Evolutionary conservation across 2,329 filamentous ascomycete genomes (phyloP), one percentile per base, ranked within the genome.

Genomic region (Cadophora sp.): DNA sequence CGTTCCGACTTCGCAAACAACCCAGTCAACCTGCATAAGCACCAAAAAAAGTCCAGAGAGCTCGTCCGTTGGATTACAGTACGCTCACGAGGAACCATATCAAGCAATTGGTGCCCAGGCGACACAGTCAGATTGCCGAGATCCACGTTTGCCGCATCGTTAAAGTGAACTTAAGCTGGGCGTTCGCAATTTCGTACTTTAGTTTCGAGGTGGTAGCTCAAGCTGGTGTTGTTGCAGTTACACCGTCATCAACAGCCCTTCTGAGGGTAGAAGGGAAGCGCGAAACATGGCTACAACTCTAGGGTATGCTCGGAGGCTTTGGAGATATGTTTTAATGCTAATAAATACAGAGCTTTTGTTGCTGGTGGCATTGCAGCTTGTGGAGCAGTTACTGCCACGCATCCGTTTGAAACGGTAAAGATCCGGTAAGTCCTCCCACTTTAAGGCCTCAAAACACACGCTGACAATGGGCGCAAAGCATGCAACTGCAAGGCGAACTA

Each of bases 331-430:
- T 45, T 62, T 24, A 22, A 7, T 67, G 67, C 67, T 73, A 73
- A 72, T 73, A 66, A 62, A 22, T 24, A 51, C 53, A 78, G 94
- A 73, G 93, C 94, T 69, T 99, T 99, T 84, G 89, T 98, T 76
- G 95, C 96, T 66, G 96, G 96, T 78, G 96, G 96, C 78, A 92
- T 99, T 77, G 96, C 96, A 78, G 96, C 96, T 72, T 98, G 95
- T 82, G 96, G 96, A 77, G 96, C 96, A 72, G 96, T 99, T 66
- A 98, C 95, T 48, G 94, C 96, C 72, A 98, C 96, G 60, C 96
- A 99, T 81, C 94, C 94, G 66, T 98, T 98, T 82, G 96, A 99
- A 82, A 98, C 95, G 14, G 94, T 99, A 79, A 99, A 99, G 87
- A 98, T 98, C 78, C 92, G 94, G 91, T 94, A 78, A 84, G 64